Evolutionary conservation across 2,329 filamentous ascomycete genomes (phyloP), one percentile per base, ranked within the genome.

Genomic region (Beauveria sp.): DNA sequence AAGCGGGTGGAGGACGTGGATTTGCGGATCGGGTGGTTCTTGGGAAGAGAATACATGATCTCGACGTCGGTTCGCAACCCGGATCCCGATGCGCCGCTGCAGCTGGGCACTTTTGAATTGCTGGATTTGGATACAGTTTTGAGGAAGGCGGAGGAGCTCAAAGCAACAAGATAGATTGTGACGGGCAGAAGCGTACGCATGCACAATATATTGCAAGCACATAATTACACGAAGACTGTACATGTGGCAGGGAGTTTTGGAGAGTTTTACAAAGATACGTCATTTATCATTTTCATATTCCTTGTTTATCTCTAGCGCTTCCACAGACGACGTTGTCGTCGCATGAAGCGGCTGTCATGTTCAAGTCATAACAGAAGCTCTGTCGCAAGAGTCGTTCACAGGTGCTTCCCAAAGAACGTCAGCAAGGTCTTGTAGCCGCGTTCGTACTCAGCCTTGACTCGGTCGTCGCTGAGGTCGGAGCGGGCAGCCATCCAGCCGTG

Each of bases 401-500:
- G 67, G 68, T 86, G 73, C 73, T 84, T 77, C 54, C 73, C 72
- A 64, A 87, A 82, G 73, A 87, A 88, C 52, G 77, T 72, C 46
- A 86, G 68, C 22, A 86, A 75, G 18, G 78, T 81, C 76, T 82
- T 78, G 73, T 84, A 88, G 3, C 83, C 84, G 52, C 86, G 80
- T 52, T 78, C 76, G 64, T 86, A 87, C 74, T 87, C 86, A 65
- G 81, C 79, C 71, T 81, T 83, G 68, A 84, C 81, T 47, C 78
- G 79, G 54, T 77, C 73, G 52, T 87, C 76, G 40, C 78, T 76
- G 34, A 90, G 74, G 67, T 89, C 75, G 0, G 81, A 78, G 28
- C 86, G 80, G 1, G 87, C 86, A 1, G 84, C 85, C 87, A 90
- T 90, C 86, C 86, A 90, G 50, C 87, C 87, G 72, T 90, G 87